Evolutionary conservation across 2,329 filamentous ascomycete species (phyloP).

Genomic region (Pleochaeta shiraiana): DNA sequence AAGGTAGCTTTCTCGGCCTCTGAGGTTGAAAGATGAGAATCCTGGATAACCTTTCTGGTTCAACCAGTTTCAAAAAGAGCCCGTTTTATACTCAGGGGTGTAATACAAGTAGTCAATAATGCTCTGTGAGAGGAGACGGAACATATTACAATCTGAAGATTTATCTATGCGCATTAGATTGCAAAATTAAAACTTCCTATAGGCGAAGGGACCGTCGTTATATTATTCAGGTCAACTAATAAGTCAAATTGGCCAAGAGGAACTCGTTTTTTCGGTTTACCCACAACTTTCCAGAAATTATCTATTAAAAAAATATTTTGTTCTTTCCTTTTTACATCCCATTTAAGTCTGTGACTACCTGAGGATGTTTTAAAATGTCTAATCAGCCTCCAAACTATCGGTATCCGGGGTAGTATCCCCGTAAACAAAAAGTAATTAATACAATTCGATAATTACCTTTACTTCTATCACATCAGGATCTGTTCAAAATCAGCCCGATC

Average conservation of each 20-base stretch:
- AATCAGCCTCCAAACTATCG: no score
- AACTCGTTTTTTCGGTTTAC: neutral
- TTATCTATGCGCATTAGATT: no score
- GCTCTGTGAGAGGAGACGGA: neutral
- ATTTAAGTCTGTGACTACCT: no score
- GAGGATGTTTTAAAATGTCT: no score
- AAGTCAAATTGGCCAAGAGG: neutral
- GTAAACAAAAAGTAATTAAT: no score
- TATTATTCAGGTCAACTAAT: neutral
- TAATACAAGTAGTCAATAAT: neutral
- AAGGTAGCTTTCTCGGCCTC: neutral
- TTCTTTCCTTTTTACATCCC: no score
- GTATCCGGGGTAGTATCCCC: no score
- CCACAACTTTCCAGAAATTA: neutral
- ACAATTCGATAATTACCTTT: neutral
- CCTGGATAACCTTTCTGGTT: neutral
- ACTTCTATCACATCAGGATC: neutral
- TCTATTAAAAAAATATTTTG: neutral
- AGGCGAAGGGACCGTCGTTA: neutral
- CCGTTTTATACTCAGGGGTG: neutral
- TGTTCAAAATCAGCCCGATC: neutral
- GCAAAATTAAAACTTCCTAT: no score
- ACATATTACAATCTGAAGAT: neutral
- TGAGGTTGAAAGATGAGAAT: neutral
- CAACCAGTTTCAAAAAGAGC: neutral